phyloP scores from a whole-genome alignment of 768 basidiomycete genomes.

The Strobilomyces confusus region DNA sequence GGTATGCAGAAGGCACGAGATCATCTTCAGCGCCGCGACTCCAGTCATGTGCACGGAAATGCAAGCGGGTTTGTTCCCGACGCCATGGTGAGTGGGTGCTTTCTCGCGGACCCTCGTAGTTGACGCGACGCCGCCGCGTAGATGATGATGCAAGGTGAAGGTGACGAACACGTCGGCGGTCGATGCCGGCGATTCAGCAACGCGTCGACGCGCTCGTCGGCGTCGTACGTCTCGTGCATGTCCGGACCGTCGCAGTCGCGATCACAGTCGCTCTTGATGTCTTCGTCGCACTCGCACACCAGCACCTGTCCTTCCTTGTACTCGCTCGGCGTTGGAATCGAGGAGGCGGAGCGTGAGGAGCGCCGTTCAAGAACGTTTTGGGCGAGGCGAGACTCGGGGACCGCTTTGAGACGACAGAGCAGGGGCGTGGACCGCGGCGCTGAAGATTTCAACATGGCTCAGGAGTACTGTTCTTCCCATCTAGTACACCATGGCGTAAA shows the following conservation, averaged over 20 bases:
- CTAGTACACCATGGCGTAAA: neutral
- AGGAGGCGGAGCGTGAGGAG: conserved; percentile 21
- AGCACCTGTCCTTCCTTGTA: conserved; percentile 16
- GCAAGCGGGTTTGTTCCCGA: neutral
- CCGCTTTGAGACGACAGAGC: conserved; percentile 8
- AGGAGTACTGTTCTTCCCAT: neutral
- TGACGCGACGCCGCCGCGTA: neutral
- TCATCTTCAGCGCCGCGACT: neutral
- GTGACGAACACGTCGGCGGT: neutral
- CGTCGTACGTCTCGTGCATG: conserved; percentile 19
- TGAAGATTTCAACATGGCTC: neutral
- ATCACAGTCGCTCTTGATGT: conserved; percentile 13
- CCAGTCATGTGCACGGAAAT: neutral
- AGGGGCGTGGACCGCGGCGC: neutral
- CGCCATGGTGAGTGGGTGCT: conserved; percentile 5
- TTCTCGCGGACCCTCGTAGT: neutral
- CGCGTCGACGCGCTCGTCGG: conserved; percentile 14
- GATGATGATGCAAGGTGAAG: conserved; percentile 5
- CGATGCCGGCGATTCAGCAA: conserved; percentile 18
- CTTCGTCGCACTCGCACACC: conserved; percentile 15
- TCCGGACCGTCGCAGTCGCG: conserved; percentile 21
- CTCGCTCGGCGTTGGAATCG: conserved; percentile 23
- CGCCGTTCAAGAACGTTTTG: conserved; percentile 20
- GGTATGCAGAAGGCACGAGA: neutral
- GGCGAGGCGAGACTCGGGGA: conserved; percentile 11